These are phyloP conservation scores for Aspergillus asperescens DNA, from an alignment of 495 filamentous ascomycete genomes.

Conservation along the genomic window DNA sequence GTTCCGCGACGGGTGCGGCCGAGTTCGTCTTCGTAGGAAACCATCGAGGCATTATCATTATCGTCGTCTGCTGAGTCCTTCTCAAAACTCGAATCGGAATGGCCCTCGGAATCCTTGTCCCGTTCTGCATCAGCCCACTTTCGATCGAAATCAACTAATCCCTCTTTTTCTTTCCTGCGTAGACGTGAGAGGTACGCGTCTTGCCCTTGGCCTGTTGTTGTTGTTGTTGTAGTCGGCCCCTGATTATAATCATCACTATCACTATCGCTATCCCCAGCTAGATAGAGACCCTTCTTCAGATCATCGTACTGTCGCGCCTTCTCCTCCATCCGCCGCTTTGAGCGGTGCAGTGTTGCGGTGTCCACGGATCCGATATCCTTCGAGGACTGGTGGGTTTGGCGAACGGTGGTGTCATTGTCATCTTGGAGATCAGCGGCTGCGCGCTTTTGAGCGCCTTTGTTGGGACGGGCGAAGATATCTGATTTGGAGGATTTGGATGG, in stretches of 20 bases:
- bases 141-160: constrained; percentile 82
- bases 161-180: constrained; percentile 43
- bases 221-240: too few species aligned
- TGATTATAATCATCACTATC: too few species aligned
- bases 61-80: constrained; percentile 28
- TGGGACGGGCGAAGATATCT: constrained; percentile 65
- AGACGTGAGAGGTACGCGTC: constrained; percentile 31
- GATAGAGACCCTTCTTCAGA: constrained; percentile 69
- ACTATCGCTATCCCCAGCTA: constrained; percentile 25
- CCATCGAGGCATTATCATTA: constrained; percentile 51
- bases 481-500: constrained; percentile 59
- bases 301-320: constrained; percentile 80
- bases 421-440: constrained; percentile 45
- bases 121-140: constrained; percentile 77
- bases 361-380: constrained; percentile 41
- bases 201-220: constrained; percentile 24
- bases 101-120: constrained; percentile 31
- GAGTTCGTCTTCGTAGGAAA: constrained; percentile 88
- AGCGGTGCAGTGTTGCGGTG: constrained; percentile 47
- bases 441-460: constrained; percentile 64
- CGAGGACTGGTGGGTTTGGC: constrained; percentile 35
- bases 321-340: constrained; percentile 74
- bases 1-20: constrained; percentile 70
- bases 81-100: constrained; percentile 23
- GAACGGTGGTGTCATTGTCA: constrained; percentile 35